Base-by-base conservation (phyloP, 169 alveolate genomes). In the Toxoplasma gondii region DNA sequence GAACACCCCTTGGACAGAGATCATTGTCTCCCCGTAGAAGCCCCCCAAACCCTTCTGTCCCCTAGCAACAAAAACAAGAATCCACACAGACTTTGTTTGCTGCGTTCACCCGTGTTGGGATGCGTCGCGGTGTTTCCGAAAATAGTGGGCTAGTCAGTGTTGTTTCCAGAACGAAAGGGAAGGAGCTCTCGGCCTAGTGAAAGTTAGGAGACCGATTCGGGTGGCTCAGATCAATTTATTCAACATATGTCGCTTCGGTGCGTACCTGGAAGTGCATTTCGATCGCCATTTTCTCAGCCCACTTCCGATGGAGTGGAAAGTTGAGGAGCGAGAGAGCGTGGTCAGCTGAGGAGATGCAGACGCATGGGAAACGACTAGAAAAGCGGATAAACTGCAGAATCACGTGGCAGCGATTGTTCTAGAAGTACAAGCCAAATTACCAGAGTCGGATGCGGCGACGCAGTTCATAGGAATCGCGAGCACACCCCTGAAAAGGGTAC, bases 181-280 rank as follows among this genome's bases (percentile, higher is more conserved):
- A 49, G 58, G 12, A 49, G 12, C 4, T 49, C 4, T 12, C 58
- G 22, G 58, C 4, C 58, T 12, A 12, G 22, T 12, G 58, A 49
- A 4, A 49, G 22, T 49, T 49, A 4, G 58, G 58, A 49, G 58
- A 49, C 58, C 58, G 58, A 49, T 49, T 49, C 22, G 58, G 12
- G 58, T 4, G 22, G 58, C 4, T 49, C 58, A 12, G 58, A 4
- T 49, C 22, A 7, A 49, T 49, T 12, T 49, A 4, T 49, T 12
- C 58, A 12, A 7, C 12, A 7, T 49, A 12, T 49, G 22, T 49
- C 58, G 58, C 12, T 49, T 49, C 58, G 58, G 58, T 49, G 58
- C 86, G 0, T 17, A 81, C 94, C 91, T 92, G 94, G 70, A 92
- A 92, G 64, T 92, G 94, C 91, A 92, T 29, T 43, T 92, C 94